A percentile compares a stretch with the other conserved stretches of the same genome.
Conservation (phyloP, 306 rosid species). For the Casuarina cunninghamiana region DNA sequence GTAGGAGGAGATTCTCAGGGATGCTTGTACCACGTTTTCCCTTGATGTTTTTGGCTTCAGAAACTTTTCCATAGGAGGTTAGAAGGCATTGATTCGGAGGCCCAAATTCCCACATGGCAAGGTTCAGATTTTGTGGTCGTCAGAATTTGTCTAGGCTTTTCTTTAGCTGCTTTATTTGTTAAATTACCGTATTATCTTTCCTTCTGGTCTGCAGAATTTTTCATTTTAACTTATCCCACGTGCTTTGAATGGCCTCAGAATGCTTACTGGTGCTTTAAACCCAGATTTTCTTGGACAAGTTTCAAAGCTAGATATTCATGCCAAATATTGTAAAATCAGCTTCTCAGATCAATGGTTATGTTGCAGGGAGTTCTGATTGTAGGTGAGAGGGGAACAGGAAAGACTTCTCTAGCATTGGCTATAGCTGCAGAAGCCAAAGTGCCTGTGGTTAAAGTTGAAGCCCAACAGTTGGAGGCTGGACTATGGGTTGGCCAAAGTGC, state of each 20-base stretch:
- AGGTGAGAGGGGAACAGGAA: constrained; percentile 98
- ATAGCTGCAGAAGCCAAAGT: constrained; percentile 97
- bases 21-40: neutral
- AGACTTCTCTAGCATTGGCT: constrained; percentile 96
- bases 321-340: constrained; percentile 17
- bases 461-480: constrained; percentile 94
- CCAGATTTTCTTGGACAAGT: constrained; percentile 4
- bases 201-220: constrained; percentile 1
- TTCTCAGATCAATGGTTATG: constrained; percentile 30
- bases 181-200: neutral
- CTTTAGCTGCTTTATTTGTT: neutral
- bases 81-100: neutral
- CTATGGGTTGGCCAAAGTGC: constrained; percentile 99
- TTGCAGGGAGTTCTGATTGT: constrained; percentile 94
- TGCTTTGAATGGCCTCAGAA: neutral
- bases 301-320: neutral
- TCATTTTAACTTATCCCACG: neutral
- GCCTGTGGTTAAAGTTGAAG: constrained; percentile 86
- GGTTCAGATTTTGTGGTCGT: neutral
- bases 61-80: neutral
- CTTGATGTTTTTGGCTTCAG: neutral
- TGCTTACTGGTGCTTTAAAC: constrained; percentile 17
- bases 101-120: neutral
- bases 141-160: neutral
- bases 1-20: neutral